Evolutionary conservation across 2,329 filamentous ascomycete species (phyloP), one percentile per base, ranked within the genome.

Genomic region (Claviceps capensis): DNA sequence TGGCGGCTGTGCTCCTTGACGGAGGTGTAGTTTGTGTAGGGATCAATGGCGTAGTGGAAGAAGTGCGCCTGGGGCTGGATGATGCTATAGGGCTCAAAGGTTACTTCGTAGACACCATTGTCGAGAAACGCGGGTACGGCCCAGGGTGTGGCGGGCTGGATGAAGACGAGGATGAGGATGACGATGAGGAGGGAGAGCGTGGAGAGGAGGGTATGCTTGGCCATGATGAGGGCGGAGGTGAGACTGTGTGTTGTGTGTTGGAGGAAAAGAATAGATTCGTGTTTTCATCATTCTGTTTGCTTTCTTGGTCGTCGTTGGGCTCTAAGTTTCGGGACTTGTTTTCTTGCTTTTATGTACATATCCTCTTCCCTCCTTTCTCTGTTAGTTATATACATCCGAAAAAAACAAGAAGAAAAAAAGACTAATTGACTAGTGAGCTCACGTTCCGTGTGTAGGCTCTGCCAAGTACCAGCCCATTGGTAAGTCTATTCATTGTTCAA

Each of bases 81-180:
- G 1, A 2, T 4, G 40, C 2, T 5, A 19, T 6, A 2, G 41
- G 17, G 17, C n/a, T 43, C 37, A 16, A 41, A 34, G 4, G 47
- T 41, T 22, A 49, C 22, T 26, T 49, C 48, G 48, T 49, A 49
- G 6, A 49, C 40, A n/a, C 48, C 48, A 30, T 49, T 49, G 1
- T 17, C 3, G 23, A 49, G 48, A 8, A 4, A 4, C 5, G 6
- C 22, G 3, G 48, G 41, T 9, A 49, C 14, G 48, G n/a, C 6
- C 16, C 17, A 41, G 36, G 47, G 5, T 5, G 19, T 17, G 14
- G 47, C n/a, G 6, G n/a, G 46, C 4, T 22, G 4, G 46, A 40
- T 19, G 47, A 41, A 37, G 36, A 14, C 7, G 9, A 48, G 19
- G 8, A 13, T 5, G 47, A 41, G 22, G 36, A 14, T 7, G n/a